Conservation (phyloP, 2,329 filamentous ascomycete species). For the Spiromastix sp. region DNA sequence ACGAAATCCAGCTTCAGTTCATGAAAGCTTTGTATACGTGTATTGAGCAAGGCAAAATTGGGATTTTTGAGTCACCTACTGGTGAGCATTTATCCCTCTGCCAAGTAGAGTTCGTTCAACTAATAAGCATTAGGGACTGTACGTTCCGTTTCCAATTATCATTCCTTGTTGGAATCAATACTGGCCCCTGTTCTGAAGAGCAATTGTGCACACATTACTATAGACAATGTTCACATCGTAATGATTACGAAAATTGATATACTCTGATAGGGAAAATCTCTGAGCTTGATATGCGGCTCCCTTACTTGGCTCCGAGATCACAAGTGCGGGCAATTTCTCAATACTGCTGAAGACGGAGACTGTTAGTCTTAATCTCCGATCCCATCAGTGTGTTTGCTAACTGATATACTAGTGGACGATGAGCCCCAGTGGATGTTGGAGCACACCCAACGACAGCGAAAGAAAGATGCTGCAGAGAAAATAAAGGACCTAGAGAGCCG, state of each 20-base stretch:
- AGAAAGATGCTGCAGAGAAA: slow-evolving; percentile 53
- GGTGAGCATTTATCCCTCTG: slow-evolving; percentile 43
- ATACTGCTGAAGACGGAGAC: slow-evolving; percentile 33
- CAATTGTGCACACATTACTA: too few species aligned
- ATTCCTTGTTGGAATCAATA: too few species aligned
- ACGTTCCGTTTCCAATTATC: too few species aligned
- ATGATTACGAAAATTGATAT: slow-evolving; percentile 2
- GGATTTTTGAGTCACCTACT: slow-evolving; percentile 88
- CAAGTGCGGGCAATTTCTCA: slow-evolving; percentile 53
- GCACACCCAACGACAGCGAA: slow-evolving; percentile 59
- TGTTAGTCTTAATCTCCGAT: background rate
- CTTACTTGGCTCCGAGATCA: slow-evolving; percentile 84
- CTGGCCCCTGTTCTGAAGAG: too few species aligned
- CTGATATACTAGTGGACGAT: slow-evolving; percentile 39
- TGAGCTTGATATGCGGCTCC: slow-evolving; percentile 81
- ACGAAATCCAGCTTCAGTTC: slow-evolving; percentile 77
- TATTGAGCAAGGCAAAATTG: slow-evolving; percentile 68
- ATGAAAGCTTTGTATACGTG: slow-evolving; percentile 76
- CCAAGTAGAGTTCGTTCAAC: background rate
- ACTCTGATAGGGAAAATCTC: slow-evolving; percentile 61
- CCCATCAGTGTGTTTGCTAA: background rate
- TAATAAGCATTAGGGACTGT: slow-evolving; percentile 5
- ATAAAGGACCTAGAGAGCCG: slow-evolving; percentile 67
- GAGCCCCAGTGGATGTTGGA: slow-evolving; percentile 81
- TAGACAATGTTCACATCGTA: too few species aligned